Conservation (phyloP, 2,329 filamentous ascomycete species). For the Ceratocystis eucalypticola region DNA sequence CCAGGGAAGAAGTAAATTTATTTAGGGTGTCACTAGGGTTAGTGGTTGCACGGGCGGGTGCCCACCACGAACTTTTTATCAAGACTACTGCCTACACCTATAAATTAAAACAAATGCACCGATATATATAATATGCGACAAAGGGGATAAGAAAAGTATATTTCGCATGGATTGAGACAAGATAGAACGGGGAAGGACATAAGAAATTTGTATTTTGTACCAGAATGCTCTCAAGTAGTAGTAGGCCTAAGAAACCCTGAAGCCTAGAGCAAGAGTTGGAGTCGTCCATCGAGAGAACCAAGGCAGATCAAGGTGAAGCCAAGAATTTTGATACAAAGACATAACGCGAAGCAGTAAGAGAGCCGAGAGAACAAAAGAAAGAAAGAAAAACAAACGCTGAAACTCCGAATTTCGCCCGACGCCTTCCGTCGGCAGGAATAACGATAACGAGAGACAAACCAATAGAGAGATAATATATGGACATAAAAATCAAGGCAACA, state of each 20-base stretch:
- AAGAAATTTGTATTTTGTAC: not conserved
- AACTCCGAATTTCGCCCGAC: not conserved
- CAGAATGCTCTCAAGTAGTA: not conserved
- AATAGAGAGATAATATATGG: not conserved
- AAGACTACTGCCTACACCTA: no score
- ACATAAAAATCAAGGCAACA: not conserved
- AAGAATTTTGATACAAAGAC: not conserved
- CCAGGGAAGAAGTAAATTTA: not conserved
- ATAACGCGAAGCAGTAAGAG: not conserved
- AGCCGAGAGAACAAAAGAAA: not conserved
- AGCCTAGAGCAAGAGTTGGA: not conserved
- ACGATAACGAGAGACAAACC: not conserved
- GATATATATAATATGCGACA: not conserved
- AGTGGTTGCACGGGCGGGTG: not conserved
- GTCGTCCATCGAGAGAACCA: not conserved
- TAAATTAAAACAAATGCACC: not conserved
- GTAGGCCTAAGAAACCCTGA: not conserved
- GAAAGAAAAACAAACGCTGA: slow-evolving; percentile 7
- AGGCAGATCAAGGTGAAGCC: not conserved
- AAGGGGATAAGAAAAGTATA: not conserved
- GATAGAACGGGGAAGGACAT: not conserved
- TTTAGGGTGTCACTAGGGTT: not conserved
- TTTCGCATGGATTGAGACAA: not conserved
- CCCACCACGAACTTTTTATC: not conserved
- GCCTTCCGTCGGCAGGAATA: slow-evolving; percentile 4